Conservation (phyloP, 345 rosid species). For the Eucalyptus sp. region DNA sequence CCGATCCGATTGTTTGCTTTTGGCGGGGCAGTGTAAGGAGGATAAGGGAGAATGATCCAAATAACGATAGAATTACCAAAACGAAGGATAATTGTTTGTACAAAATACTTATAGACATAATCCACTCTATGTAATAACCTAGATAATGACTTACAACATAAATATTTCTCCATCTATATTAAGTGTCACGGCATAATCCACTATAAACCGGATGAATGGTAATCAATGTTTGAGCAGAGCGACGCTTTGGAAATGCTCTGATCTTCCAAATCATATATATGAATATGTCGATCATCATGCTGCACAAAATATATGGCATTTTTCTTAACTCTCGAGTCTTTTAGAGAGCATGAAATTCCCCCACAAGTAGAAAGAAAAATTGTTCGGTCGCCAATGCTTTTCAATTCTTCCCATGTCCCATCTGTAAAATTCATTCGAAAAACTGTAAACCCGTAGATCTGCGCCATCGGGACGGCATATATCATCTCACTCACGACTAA, state of each 20-base stretch:
- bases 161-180: no score
- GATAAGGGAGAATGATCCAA: no score
- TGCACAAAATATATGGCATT: neutral
- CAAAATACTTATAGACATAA: no score
- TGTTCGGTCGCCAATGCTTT: neutral
- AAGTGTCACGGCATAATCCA: neutral
- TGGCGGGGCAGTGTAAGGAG: no score
- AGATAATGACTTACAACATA: no score
- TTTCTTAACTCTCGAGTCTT: neutral
- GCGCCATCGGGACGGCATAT: neutral
- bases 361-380: neutral
- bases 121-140: no score
- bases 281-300: neutral
- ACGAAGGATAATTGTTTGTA: no score
- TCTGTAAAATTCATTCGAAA: neutral
- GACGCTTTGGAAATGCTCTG: neutral
- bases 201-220: neutral
- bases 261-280: neutral
- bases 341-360: neutral
- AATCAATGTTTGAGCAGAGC: neutral
- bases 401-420: neutral
- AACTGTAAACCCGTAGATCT: neutral
- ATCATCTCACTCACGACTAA: neutral
- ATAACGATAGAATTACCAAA: no score
- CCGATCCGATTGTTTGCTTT: no score